Evolutionary conservation across 805 yeast species (phyloP), one percentile per base, ranked within the genome.

Genomic region (Kuraishia cidri): DNA sequence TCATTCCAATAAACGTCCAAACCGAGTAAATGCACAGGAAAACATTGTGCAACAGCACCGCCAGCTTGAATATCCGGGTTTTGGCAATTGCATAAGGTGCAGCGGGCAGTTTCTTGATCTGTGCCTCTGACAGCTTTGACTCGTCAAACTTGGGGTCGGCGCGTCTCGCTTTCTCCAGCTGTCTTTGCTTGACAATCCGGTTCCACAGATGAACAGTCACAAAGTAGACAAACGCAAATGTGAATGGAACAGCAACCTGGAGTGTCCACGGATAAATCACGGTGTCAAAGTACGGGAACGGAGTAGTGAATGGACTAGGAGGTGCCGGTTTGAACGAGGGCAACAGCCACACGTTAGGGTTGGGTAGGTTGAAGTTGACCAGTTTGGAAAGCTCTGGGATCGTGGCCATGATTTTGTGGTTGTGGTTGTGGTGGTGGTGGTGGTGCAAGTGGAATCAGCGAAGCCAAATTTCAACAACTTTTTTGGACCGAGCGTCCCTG

Each of bases 1-100:
- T 52, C 77, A 79, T 76, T n/a, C 84, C 83, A 15, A 72, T 30
- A 40, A 77, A 77, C 6, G 86, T 77, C 84, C 84, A 78, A 20
- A 68, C 66, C 3, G 84, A 77, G 54, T 77, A 79, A n/a, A 58
- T 57, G 48, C 85, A 78, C 24, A 79, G 65, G 28, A 69, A 64
- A 15, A 75, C 42, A 48, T 79, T 79, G 55, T 79, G 87, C 26
- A 72, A 41, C 11, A 78, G 50, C 18, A 79, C 84, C 32, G 77
- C 64, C 21, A 54, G 30, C 48, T 69, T 71, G 64, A 79, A 79
- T 10, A 52, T 25, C 3, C 38, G 33, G 12, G 67, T 56, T 20
- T 54, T 59, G 10, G 82, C 60, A 31, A 79, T 51, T 7, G 48
- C 34, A 35, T 58, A 61, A 2, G 87, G 85, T 14, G 72, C 78